These are phyloP conservation scores for Talinum fruticosum DNA, from an alignment of 148 eudicot genomes.

Conservation along the genomic window DNA sequence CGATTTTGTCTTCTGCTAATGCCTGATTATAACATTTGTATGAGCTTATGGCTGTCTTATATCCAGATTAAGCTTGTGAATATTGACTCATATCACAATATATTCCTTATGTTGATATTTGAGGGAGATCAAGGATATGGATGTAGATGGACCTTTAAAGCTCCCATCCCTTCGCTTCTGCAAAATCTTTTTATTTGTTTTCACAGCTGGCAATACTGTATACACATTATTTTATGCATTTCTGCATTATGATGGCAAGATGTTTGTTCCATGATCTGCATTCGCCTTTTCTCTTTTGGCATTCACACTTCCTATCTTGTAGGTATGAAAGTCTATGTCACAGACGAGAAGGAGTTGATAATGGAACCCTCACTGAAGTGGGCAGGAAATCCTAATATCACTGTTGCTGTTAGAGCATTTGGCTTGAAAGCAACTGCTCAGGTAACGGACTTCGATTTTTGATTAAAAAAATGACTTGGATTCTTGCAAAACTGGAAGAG, in stretches of 20 bases:
- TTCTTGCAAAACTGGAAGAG: background rate
- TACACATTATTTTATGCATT: background rate
- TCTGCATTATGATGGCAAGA: background rate
- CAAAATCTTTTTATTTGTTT: background rate
- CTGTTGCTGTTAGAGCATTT: constrained; percentile 64
- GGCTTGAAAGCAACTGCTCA: constrained; percentile 86
- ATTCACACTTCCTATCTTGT: background rate
- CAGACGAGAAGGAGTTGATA: constrained; percentile 86
- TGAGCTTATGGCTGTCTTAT: background rate
- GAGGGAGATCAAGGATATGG: background rate
- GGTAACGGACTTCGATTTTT: constrained; percentile 33
- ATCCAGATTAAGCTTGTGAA: background rate
- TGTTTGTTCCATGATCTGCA: background rate
- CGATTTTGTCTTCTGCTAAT: background rate
- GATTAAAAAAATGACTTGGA: background rate
- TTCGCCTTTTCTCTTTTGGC: background rate
- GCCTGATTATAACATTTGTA: background rate
- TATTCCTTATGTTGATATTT: background rate
- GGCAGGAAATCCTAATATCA: constrained; percentile 84
- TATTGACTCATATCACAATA: background rate
- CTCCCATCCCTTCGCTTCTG: background rate
- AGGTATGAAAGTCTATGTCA: constrained; percentile 86
- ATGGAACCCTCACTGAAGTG: constrained; percentile 88
- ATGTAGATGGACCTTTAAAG: background rate
- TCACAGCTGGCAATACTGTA: background rate